Base-by-base conservation (phyloP, 495 filamentous ascomycete species). In the Evernia prunastri region DNA sequence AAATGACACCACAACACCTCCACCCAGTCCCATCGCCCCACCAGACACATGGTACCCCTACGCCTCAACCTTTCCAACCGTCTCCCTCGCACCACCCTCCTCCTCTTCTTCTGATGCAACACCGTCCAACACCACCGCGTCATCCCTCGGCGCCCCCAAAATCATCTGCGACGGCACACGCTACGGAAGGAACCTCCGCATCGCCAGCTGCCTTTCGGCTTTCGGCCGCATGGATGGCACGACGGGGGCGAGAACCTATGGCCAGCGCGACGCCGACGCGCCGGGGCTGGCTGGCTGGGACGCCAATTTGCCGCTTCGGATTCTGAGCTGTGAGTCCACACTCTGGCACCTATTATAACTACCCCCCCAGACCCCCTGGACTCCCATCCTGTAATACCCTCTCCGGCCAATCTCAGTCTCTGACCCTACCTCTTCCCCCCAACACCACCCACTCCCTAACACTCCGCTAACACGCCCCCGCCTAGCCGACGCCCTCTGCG, bases 121-220 rank as follows among this genome's bases (percentile, higher is more conserved):
- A 42, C 40, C 40, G 13, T 5, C 20, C 3, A 1, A 25, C 5
- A 9, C 10, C 3, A 47, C 43, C 6, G 25, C n/a, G 1, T n/a
- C 3, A 8, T 47, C 43, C 20, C 20, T n/a, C 3, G 9, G 9
- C n/a, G 7, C 43, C 36, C 5, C 35, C 13, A 17, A 43, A 12
- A 6, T 42, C 9, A 8, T 25, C 27, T 63, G 60, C n/a, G 3
- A 40, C 53, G 60, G 60, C 23, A 0, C 8, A 2, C 18, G 37
- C n/a, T 63, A 63, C 37, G 60, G 60, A 15, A 18, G 35, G 17
- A 63, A 63, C 51, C 60, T 63, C 35, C 15, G 29, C 31, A 3
- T 56, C 20, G 33, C 13, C 29, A 36, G 29, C 10, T 63, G 60
- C 37, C 42, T 54, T 13, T 18, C 56, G 18, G 35, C 49, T 5